phyloP scores from a whole-genome alignment of 306 rosid species.

The Dalbergia cochinchinensis region DNA sequence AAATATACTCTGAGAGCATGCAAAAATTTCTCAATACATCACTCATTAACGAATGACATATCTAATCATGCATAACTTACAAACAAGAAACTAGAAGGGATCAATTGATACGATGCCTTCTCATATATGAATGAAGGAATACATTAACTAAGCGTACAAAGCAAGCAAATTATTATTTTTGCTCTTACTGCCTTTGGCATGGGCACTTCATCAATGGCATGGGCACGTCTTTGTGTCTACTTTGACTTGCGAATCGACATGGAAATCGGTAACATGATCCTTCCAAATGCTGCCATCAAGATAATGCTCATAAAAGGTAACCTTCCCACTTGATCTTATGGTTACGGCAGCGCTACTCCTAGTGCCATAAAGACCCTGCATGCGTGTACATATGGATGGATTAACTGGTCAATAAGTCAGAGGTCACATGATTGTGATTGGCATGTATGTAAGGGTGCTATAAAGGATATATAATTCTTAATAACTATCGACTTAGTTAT shows the following conservation, averaged over 20 bases:
- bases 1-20: no score
- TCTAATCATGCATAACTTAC: not conserved
- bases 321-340: constrained; percentile 55
- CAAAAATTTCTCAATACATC: no score
- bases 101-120: not conserved
- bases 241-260: constrained; percentile 43
- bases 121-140: not conserved
- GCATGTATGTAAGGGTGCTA: not conserved
- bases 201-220: not conserved
- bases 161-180: not conserved
- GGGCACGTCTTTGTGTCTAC: not conserved
- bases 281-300: constrained; percentile 60
- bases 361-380: constrained; percentile 70
- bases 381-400: not conserved
- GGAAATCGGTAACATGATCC: constrained; percentile 56
- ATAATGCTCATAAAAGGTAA: constrained; percentile 54
- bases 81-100: constrained; percentile 2
- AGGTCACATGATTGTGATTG: not conserved
- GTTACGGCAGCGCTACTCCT: constrained; percentile 65
- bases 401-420: not conserved
- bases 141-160: not conserved
- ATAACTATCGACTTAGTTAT: not conserved
- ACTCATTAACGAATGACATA: not conserved
- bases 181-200: not conserved
- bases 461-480: not conserved